These are phyloP conservation scores for Lepiota brunneoincarnata DNA, from an alignment of 768 basidiomycete species.

Conservation along the genomic window DNA sequence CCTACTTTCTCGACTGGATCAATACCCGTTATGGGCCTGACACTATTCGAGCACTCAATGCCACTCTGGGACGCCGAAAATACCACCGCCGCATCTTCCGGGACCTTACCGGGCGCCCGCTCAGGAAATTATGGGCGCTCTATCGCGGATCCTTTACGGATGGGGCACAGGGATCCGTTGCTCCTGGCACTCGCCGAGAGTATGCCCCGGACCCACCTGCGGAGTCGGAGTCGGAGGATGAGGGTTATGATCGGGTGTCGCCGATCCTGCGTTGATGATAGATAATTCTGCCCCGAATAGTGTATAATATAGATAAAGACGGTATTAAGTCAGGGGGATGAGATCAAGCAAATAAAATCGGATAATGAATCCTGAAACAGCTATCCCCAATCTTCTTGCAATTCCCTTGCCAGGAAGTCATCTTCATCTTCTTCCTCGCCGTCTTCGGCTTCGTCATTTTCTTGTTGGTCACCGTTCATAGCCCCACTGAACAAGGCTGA, in stretches of 20 bases:
- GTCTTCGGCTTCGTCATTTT: conserved; percentile 39
- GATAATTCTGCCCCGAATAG: not conserved
- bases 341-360: conserved; percentile 9
- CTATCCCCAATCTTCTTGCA: conserved; percentile 79
- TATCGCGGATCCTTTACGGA: conserved; percentile 44
- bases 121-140: conserved; percentile 55
- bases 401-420: conserved; percentile 77
- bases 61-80: conserved; percentile 40
- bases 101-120: conserved; percentile 46
- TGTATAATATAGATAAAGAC: not conserved
- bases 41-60: conserved; percentile 58
- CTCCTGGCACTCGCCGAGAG: not conserved
- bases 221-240: conserved; percentile 10
- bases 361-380: conserved; percentile 10
- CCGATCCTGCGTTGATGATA: not conserved
- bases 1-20: conserved; percentile 72
- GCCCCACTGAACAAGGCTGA: conserved; percentile 10
- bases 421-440: conserved; percentile 60
- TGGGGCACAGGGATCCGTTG: not conserved
- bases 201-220: conserved; percentile 5
- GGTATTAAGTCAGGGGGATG: conserved; percentile 4
- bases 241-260: conserved; percentile 9
- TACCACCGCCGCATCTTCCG: conserved; percentile 55
- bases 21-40: conserved; percentile 52
- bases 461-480: conserved; percentile 21